Percentiles rank a stretch among this genome's conserved stretches.
Evolutionary conservation across 345 rosid genomes (phyloP).

Genomic region (Firmiana major): DNA sequence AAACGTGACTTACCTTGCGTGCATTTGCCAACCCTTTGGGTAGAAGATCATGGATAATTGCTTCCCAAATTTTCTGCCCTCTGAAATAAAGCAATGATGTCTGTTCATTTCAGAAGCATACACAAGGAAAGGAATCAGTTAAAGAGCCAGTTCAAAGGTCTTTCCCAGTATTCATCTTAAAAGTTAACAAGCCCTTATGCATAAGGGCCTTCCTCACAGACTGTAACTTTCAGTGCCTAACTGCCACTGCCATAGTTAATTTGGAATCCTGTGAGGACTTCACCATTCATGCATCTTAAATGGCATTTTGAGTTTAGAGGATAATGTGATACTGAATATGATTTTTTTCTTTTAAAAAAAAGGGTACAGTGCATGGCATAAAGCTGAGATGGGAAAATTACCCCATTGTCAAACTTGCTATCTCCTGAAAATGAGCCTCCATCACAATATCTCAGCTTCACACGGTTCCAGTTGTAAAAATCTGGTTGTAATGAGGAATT

Average conservation of each 20-base stretch:
- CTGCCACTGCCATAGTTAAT: not conserved
- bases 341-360: not conserved
- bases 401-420: constrained; percentile 58
- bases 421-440: constrained; percentile 97
- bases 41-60: constrained; percentile 77
- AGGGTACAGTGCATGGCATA: not conserved
- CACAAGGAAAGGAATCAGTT: constrained; percentile 11
- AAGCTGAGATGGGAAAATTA: constrained; percentile 21
- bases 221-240: not conserved
- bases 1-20: constrained; percentile 43
- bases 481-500: constrained; percentile 36
- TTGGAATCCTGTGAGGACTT: not conserved
- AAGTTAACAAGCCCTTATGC: not conserved
- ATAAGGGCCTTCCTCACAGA: not conserved
- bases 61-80: constrained; percentile 88
- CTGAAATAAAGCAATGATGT: constrained; percentile 80
- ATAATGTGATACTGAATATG: not conserved
- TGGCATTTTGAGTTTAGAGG: not conserved
- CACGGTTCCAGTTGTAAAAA: constrained; percentile 97
- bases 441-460: constrained; percentile 89
- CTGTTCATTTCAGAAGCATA: constrained; percentile 40
- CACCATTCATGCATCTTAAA: not conserved
- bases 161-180: not conserved
- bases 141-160: constrained; percentile 10
- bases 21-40: constrained; percentile 74